Evolutionary conservation across 768 basidiomycete genomes (phyloP).

Genomic region (Clitopilus hobsonii): DNA sequence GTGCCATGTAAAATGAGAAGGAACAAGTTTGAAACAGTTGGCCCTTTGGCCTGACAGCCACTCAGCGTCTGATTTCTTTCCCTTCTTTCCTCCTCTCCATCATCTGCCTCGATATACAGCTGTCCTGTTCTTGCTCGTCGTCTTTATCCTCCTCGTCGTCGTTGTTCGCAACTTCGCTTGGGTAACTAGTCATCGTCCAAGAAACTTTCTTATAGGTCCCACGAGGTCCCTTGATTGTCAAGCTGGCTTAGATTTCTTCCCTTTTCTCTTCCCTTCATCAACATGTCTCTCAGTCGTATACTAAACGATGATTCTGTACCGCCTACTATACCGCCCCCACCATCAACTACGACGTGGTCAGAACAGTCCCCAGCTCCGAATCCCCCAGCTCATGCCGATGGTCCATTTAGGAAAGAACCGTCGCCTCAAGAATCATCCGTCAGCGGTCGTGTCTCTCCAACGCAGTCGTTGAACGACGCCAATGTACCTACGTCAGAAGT

Average conservation of each 20-base stretch:
- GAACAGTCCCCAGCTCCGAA: slow-evolving; percentile 24
- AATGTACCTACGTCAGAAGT: neutral
- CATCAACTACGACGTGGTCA: neutral
- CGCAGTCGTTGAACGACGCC: neutral
- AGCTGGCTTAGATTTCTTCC: slow-evolving; percentile 4
- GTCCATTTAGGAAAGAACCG: slow-evolving; percentile 4
- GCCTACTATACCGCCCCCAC: slow-evolving; percentile 17
- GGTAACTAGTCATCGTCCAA: neutral
- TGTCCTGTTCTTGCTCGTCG: slow-evolving; percentile 9
- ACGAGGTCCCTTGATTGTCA: slow-evolving; percentile 23
- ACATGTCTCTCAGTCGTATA: slow-evolving; percentile 76
- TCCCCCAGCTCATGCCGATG: slow-evolving; percentile 14
- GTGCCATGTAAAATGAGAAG: slow-evolving; percentile 27
- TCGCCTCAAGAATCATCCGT: neutral
- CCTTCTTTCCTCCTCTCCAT: slow-evolving; percentile 12
- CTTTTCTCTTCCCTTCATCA: slow-evolving; percentile 7
- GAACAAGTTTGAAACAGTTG: slow-evolving; percentile 25
- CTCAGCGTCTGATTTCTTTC: slow-evolving; percentile 18
- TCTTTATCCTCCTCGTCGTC: slow-evolving; percentile 7
- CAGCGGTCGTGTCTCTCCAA: neutral
- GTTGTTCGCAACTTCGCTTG: neutral
- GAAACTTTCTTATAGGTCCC: slow-evolving; percentile 19
- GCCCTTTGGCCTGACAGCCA: slow-evolving; percentile 15
- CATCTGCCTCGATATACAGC: slow-evolving; percentile 8
- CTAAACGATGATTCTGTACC: slow-evolving; percentile 69